phyloP scores from a whole-genome alignment of 306 rosid genomes.

The Ochetophila trinervis region DNA sequence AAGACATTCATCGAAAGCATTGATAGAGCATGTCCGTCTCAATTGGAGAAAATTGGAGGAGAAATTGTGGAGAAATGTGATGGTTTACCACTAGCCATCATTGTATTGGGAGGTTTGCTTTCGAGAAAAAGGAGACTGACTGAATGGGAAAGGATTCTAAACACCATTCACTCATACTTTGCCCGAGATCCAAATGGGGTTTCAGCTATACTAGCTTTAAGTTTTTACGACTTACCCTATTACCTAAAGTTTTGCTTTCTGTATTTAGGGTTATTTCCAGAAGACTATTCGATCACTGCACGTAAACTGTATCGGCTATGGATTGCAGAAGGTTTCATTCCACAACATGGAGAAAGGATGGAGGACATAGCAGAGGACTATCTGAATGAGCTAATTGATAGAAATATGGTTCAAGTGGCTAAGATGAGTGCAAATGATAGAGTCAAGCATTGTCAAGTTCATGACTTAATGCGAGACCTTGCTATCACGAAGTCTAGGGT shows the following conservation, averaged over 20 bases:
- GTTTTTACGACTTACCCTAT: conserved; percentile 11
- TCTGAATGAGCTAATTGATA: conserved; percentile 19
- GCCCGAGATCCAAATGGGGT: conserved; percentile 15
- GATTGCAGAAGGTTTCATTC: conserved; percentile 22
- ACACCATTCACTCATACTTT: conserved; percentile 2
- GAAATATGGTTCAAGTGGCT: conserved; percentile 21
- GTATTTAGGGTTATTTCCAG: conserved; percentile 13
- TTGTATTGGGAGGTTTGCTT: conserved; percentile 53
- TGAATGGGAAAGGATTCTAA: conserved; percentile 26
- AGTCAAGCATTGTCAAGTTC: conserved; percentile 1
- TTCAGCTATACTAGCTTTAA: conserved; percentile 11
- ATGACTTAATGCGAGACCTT: conserved; percentile 16
- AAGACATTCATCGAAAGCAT: conserved; percentile 7
- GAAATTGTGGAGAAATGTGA: conserved; percentile 52
- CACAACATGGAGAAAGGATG: background rate
- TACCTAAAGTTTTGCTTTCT: conserved; percentile 14
- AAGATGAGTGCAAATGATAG: conserved; percentile 11
- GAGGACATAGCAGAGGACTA: conserved; percentile 14
- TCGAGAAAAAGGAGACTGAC: conserved; percentile 35
- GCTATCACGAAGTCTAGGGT: conserved; percentile 3
- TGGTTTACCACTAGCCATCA: conserved; percentile 53
- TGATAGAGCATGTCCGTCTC: conserved; percentile 2
- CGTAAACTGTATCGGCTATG: conserved; percentile 1
- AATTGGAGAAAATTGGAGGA: conserved; percentile 31
- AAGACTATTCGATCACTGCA: conserved; percentile 2